A percentile compares a stretch with the other conserved stretches of the same genome.
Evolutionary conservation across 2,329 filamentous ascomycete species (phyloP).

Genomic region (Ophiostoma ips): DNA sequence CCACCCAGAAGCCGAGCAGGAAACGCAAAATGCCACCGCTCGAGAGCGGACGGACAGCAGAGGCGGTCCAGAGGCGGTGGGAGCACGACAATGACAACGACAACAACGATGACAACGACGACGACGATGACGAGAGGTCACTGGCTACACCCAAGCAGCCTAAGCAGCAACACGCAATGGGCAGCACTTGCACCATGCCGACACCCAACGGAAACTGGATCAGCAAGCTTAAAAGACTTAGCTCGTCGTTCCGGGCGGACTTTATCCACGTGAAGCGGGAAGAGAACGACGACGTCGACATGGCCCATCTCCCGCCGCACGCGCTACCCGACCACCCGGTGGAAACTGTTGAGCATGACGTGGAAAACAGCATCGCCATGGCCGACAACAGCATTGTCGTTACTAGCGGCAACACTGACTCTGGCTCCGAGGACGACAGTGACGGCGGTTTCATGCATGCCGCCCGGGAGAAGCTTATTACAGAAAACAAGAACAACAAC

Average conservation of each 20-base stretch:
- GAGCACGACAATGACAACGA: not conserved
- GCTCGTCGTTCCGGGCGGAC: not conserved
- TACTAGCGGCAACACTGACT: not conserved
- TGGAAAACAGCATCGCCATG: not conserved
- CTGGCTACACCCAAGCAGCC: not conserved
- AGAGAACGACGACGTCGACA: not conserved
- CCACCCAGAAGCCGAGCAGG: not conserved
- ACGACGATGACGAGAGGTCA: not conserved
- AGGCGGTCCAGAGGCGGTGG: too few relatives aligned
- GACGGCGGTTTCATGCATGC: too few relatives aligned
- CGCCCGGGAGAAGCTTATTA: too few relatives aligned
- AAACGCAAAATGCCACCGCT: not conserved
- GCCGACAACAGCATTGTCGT: constrained; percentile 2
- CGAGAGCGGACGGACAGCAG: not conserved
- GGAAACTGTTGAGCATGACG: not conserved
- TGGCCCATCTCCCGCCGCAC: not conserved
- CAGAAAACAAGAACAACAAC: too few relatives aligned
- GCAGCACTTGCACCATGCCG: not conserved
- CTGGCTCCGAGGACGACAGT: constrained; percentile 3
- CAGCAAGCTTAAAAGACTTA: not conserved
- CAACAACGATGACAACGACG: not conserved
- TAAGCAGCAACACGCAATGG: not conserved
- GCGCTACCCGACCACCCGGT: not conserved
- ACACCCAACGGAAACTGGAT: not conserved
- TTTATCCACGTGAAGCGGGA: constrained; percentile 1